Conservation (phyloP, 2,329 filamentous ascomycete genomes). For the Chaetomiaceae sp. region DNA sequence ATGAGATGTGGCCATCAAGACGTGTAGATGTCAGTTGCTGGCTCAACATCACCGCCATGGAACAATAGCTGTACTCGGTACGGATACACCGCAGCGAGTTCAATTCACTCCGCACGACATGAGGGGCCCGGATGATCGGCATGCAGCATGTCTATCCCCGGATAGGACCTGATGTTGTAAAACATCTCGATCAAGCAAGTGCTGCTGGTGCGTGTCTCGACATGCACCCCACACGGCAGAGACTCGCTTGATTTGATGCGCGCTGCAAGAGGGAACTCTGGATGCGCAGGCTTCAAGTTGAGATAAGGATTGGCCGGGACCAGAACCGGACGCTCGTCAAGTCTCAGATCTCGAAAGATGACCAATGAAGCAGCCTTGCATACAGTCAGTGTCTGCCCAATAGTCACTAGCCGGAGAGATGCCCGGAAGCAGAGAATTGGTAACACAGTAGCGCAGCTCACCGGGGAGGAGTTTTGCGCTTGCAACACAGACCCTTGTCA, state of each 20-base stretch:
- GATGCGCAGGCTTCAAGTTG: not conserved
- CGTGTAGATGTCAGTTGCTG: too few species aligned
- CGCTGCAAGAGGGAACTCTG: slow-evolving; percentile 2
- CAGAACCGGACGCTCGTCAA: too few species aligned
- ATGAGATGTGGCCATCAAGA: too few species aligned
- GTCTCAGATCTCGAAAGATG: not conserved
- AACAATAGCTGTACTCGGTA: too few species aligned
- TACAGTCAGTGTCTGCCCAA: slow-evolving; percentile 20
- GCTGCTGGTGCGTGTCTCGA: not conserved
- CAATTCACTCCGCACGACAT: not conserved
- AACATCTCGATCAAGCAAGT: slow-evolving; percentile 8
- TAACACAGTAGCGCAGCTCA: slow-evolving; percentile 20
- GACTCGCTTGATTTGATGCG: not conserved
- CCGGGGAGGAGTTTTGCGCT: too few species aligned
- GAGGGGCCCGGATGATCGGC: not conserved
- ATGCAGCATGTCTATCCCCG: not conserved
- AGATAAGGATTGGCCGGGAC: too few species aligned
- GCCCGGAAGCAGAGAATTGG: slow-evolving; percentile 3
- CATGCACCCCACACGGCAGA: slow-evolving; percentile 16
- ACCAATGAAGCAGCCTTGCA: slow-evolving; percentile 7
- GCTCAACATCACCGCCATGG: too few species aligned
- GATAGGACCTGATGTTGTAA: not conserved
- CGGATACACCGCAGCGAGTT: too few species aligned
- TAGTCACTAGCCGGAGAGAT: slow-evolving; percentile 1
- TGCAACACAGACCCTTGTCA: slow-evolving; percentile 7